These are phyloP conservation scores for Botrytis pseudocinerea DNA, from an alignment of 2,329 filamentous ascomycete genomes.

Conservation along the genomic window DNA sequence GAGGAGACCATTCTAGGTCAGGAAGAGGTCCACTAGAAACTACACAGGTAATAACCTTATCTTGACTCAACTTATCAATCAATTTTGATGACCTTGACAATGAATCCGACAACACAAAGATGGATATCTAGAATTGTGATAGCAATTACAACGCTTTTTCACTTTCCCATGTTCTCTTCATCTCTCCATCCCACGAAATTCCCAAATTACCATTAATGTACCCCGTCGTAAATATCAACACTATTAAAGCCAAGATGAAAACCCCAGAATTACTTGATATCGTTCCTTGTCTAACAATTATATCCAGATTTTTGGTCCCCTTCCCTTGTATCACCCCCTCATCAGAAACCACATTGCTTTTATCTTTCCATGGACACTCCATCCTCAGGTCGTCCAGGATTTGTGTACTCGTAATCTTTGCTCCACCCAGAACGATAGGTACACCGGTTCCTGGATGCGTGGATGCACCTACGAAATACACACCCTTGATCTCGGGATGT, in stretches of 20 bases:
- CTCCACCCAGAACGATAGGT: conserved; percentile 70
- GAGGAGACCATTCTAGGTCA: neutral
- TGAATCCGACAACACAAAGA: neutral
- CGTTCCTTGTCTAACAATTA: conserved; percentile 26
- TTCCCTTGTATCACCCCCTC: conserved; percentile 31
- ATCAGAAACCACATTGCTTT: conserved; percentile 25
- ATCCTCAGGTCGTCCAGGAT: conserved; percentile 43
- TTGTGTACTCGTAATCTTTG: conserved; percentile 60
- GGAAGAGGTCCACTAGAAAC: neutral
- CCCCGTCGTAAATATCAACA: conserved; percentile 24
- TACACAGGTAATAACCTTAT: neutral
- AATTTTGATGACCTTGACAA: neutral
- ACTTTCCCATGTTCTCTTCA: conserved; percentile 31
- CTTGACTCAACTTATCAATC: neutral
- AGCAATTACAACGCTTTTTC: neutral
- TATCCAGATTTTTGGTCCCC: conserved; percentile 34
- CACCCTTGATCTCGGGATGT: conserved; percentile 44
- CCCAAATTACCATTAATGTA: conserved; percentile 32
- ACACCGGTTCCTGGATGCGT: conserved; percentile 77
- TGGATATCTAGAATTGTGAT: neutral
- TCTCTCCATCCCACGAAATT: conserved; percentile 31
- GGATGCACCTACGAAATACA: conserved; percentile 74
- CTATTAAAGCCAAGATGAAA: conserved; percentile 27
- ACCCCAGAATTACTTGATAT: conserved; percentile 32
- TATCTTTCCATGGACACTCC: conserved; percentile 31